Conservation (phyloP, 1,139 yeast species). For the Geotrichum candidum region DNA sequence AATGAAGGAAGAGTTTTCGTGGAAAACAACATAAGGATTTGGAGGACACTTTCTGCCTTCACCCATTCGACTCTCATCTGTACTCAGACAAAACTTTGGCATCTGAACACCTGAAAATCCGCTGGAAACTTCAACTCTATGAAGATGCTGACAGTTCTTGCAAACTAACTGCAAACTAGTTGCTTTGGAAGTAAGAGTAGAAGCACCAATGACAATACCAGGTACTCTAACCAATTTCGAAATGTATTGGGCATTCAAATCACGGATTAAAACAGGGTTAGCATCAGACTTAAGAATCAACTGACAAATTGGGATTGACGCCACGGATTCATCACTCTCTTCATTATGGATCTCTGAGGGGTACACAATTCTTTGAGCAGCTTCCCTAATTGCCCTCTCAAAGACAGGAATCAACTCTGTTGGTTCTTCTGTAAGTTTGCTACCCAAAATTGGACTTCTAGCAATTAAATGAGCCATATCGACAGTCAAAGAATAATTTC, state of each 20-base stretch:
- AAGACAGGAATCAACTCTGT: slow-evolving; percentile 83
- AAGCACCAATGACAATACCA: slow-evolving; percentile 89
- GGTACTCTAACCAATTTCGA: slow-evolving; percentile 85
- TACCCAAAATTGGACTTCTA: slow-evolving; percentile 83
- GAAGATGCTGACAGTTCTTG: slow-evolving; percentile 77
- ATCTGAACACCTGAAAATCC: slow-evolving; percentile 76
- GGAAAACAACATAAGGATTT: slow-evolving; percentile 90
- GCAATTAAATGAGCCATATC: slow-evolving; percentile 81
- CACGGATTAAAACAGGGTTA: slow-evolving; percentile 66
- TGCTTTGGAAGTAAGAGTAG: slow-evolving; percentile 84
- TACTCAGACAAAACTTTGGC: slow-evolving; percentile 64
- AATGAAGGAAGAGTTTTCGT: slow-evolving; percentile 83
- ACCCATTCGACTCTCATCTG: slow-evolving; percentile 44
- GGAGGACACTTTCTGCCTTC: slow-evolving; percentile 65
- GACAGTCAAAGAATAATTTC: slow-evolving; percentile 66
- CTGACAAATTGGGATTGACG: slow-evolving; percentile 70
- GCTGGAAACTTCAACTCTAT: slow-evolving; percentile 56
- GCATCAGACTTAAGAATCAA: slow-evolving; percentile 71
- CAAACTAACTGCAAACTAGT: slow-evolving; percentile 81
- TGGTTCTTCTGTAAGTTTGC: slow-evolving; percentile 79
- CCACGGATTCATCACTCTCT: slow-evolving; percentile 21
- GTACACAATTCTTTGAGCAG: slow-evolving; percentile 74
- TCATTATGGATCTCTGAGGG: slow-evolving; percentile 36
- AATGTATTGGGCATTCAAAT: slow-evolving; percentile 81
- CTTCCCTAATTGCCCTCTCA: slow-evolving; percentile 84